Evolutionary conservation across 2,329 filamentous ascomycete genomes (phyloP).

Genomic region (Verruconis gallopava): DNA sequence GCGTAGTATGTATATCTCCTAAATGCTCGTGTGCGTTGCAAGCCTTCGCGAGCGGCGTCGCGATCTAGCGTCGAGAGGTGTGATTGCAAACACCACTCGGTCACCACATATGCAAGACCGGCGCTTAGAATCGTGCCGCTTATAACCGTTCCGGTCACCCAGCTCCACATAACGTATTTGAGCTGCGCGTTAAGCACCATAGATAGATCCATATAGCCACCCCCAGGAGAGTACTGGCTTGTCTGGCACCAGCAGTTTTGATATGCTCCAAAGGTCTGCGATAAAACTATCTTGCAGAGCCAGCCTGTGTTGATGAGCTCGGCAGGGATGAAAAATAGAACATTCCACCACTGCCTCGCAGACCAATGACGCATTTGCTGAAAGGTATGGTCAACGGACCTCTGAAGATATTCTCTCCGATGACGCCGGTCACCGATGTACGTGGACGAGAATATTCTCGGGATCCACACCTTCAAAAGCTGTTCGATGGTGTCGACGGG

Average conservation of each 20-base stretch:
- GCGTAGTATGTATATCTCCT: slow-evolving; percentile 4
- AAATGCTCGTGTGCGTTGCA: slow-evolving; percentile 7
- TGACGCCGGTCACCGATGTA: background rate
- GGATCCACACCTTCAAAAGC: background rate
- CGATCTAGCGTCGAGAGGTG: slow-evolving; percentile 8
- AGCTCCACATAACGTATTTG: slow-evolving; percentile 5
- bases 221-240: slow-evolving; percentile 2
- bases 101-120: slow-evolving; percentile 8
- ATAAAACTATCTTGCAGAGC: slow-evolving; percentile 7
- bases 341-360: slow-evolving; percentile 8
- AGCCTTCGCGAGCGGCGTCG: slow-evolving; percentile 6
- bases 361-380: slow-evolving; percentile 1
- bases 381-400: background rate
- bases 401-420: slow-evolving; percentile 2
- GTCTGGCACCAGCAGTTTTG: slow-evolving; percentile 9
- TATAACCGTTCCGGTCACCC: slow-evolving; percentile 6
- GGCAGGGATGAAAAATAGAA: slow-evolving; percentile 8
- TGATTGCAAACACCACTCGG: slow-evolving; percentile 10
- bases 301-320: slow-evolving; percentile 7
- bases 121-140: slow-evolving; percentile 8
- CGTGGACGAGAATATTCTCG: background rate
- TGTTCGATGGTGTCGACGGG: background rate
- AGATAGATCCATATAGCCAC: slow-evolving; percentile 9
- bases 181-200: background rate
- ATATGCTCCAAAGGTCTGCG: slow-evolving; percentile 10